Conservation (phyloP, 1,284 basidiomycete genomes). For the Ustilago loliicola region DNA sequence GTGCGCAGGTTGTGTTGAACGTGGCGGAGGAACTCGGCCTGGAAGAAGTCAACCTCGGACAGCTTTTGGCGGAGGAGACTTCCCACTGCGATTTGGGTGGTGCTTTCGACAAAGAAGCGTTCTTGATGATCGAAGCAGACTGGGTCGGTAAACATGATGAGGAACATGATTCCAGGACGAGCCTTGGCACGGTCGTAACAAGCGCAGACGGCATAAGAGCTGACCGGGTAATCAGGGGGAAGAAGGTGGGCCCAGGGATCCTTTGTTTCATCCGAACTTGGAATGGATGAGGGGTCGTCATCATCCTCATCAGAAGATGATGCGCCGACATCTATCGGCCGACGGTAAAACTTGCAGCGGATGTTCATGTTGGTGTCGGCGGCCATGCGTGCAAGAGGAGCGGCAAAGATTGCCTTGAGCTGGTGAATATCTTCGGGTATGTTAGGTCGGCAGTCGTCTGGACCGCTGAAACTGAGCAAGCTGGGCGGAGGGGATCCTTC, state of each 20-base stretch:
- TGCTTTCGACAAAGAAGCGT: conserved; percentile 43
- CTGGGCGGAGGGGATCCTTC: conserved; percentile 41
- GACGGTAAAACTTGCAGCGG: conserved; percentile 38
- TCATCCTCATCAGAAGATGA: conserved; percentile 24
- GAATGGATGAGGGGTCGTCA: not conserved
- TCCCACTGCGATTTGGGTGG: conserved; percentile 32
- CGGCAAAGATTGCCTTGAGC: conserved; percentile 32
- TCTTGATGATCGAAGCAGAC: conserved; percentile 48
- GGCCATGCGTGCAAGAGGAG: conserved; percentile 25
- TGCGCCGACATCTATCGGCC: not conserved
- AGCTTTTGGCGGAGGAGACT: conserved; percentile 52
- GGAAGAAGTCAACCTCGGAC: conserved; percentile 51
- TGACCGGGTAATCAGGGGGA: conserved; percentile 18
- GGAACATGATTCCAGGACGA: conserved; percentile 48
- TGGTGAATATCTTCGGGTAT: conserved; percentile 28
- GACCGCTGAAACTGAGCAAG: conserved; percentile 29
- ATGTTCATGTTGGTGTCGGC: conserved; percentile 39
- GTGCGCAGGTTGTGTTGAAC: conserved; percentile 63
- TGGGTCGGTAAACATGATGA: conserved; percentile 39
- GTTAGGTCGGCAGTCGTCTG: conserved; percentile 22
- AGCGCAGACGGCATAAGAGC: conserved; percentile 39
- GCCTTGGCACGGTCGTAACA: conserved; percentile 42
- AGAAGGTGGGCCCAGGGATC: conserved; percentile 40
- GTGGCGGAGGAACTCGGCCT: conserved; percentile 55
- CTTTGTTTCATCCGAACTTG: conserved; percentile 1